These are phyloP conservation scores for Aspergillus awamori DNA, from an alignment of 2,329 filamentous ascomycete species.

Conservation along the genomic window DNA sequence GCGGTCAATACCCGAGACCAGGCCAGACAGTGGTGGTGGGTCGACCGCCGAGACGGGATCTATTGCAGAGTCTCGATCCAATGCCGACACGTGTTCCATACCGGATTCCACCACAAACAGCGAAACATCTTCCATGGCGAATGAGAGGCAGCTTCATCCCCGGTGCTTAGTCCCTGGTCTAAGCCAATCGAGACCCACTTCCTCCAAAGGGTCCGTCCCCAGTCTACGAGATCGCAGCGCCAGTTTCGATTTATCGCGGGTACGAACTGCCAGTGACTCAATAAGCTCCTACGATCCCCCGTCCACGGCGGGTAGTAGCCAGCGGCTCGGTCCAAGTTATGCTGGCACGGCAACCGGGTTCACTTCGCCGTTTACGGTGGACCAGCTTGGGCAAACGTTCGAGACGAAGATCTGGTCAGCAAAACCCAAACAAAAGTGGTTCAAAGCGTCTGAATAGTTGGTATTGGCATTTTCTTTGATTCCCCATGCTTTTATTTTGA, in stretches of 20 bases:
- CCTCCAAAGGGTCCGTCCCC: background rate
- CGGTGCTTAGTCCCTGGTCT: conserved; percentile 1
- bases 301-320: conserved; percentile 11
- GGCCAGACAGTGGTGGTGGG: background rate
- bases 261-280: background rate
- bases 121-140: background rate
- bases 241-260: conserved; percentile 5
- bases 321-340: background rate
- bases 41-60: background rate
- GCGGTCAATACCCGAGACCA: background rate
- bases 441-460: background rate
- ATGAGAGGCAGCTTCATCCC: background rate
- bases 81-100: background rate
- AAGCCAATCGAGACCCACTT: conserved; percentile 3
- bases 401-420: conserved; percentile 20
- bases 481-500: background rate
- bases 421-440: background rate
- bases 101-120: background rate
- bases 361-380: conserved; percentile 9
- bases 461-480: background rate
- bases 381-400: conserved; percentile 10
- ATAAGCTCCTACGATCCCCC: conserved; percentile 1
- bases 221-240: conserved; percentile 1
- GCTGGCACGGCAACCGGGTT: background rate
- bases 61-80: background rate